Percentiles rank a stretch among this genome's conserved stretches.
Conservation (phyloP, 2,329 filamentous ascomycete genomes). For the Aspergillus vadensis region DNA sequence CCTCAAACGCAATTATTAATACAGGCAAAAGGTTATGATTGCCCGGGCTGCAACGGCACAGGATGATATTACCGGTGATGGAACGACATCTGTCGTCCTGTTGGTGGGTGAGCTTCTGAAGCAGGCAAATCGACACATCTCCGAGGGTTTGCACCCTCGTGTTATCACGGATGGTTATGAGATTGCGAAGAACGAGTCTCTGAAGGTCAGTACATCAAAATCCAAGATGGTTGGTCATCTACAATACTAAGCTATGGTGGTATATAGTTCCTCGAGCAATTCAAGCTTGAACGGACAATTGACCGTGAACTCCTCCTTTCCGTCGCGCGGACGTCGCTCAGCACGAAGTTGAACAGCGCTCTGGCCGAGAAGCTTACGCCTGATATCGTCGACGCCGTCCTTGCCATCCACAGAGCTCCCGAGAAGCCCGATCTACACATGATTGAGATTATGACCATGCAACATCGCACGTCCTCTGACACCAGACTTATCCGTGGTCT, state of each 20-base stretch:
- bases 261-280: conserved; percentile 80
- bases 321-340: conserved; percentile 89
- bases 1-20: conserved; percentile 19
- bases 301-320: conserved; percentile 92
- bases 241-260: conserved; percentile 2
- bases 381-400: conserved; percentile 92
- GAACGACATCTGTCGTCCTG: conserved; percentile 93
- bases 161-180: conserved; percentile 98
- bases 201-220: conserved; percentile 64
- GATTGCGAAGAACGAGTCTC: conserved; percentile 87
- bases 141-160: conserved; percentile 92
- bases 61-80: conserved; percentile 97
- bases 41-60: conserved; percentile 88
- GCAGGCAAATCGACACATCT: conserved; percentile 94
- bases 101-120: conserved; percentile 95
- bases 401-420: conserved; percentile 86
- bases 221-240: not conserved
- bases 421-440: conserved; percentile 97
- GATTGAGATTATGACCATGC: conserved; percentile 99
- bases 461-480: conserved; percentile 93
- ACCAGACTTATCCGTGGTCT: conserved; percentile 93
- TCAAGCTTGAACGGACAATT: conserved; percentile 85
- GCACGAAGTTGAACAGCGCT: conserved; percentile 88
- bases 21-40: conserved; percentile 60
- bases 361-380: conserved; percentile 90